phyloP scores from a whole-genome alignment of 2,329 filamentous ascomycete species.

The Lomentospora prolificans region DNA sequence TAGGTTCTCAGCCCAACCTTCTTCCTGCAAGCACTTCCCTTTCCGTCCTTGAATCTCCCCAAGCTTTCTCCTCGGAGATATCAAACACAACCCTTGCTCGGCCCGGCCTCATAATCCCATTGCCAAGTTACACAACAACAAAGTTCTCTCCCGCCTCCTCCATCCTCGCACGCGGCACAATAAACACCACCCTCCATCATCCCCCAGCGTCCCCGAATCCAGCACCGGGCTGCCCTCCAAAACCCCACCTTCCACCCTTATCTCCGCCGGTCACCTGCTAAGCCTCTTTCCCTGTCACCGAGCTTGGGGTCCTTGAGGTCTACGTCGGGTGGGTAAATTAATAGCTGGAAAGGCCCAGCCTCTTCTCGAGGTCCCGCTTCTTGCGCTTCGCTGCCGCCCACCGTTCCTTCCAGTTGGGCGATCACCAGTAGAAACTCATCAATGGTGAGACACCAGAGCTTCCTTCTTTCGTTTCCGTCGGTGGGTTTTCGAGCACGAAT shows the following conservation, averaged over 20 bases:
- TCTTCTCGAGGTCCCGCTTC: background rate
- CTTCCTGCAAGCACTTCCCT: too few relatives aligned
- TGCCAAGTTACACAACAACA: background rate
- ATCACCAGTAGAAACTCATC: conserved; percentile 8
- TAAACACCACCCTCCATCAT: background rate
- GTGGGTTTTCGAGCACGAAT: background rate
- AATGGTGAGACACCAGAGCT: conserved; percentile 7
- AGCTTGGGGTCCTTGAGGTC: conserved; percentile 1
- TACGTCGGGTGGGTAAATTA: background rate
- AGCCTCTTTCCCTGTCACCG: background rate
- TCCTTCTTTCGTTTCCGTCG: background rate
- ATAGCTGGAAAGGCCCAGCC: background rate
- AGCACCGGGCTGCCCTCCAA: background rate
- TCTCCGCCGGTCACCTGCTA: background rate
- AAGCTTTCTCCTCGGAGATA: background rate
- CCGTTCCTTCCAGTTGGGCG: conserved; percentile 1
- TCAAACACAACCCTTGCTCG: background rate
- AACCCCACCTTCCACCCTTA: background rate
- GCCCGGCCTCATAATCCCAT: background rate
- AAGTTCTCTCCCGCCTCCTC: background rate
- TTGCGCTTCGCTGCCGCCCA: background rate
- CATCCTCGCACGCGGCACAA: background rate
- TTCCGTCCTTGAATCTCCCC: too few relatives aligned
- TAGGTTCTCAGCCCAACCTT: too few relatives aligned
- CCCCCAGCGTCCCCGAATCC: background rate